Evolutionary conservation across 495 filamentous ascomycete species (phyloP).

Genomic region (Lentithecium fluviatile): DNA sequence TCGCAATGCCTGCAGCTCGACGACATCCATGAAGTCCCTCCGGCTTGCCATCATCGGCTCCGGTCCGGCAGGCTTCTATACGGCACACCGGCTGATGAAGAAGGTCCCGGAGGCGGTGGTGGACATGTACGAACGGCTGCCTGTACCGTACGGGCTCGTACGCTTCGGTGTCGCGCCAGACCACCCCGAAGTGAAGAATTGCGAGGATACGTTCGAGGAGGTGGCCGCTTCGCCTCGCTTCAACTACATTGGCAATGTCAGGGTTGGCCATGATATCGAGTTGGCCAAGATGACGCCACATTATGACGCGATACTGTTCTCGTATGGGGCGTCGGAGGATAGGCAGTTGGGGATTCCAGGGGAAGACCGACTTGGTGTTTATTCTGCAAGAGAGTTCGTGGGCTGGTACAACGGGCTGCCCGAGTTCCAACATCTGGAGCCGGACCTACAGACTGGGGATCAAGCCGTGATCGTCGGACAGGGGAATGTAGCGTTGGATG

Average conservation of each 20-base stretch:
- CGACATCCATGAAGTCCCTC: slow-evolving; percentile 51
- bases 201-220: slow-evolving; percentile 86
- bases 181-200: slow-evolving; percentile 99
- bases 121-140: slow-evolving; percentile 95
- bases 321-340: slow-evolving; percentile 88
- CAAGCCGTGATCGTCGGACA: slow-evolving; percentile 89
- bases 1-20: slow-evolving; percentile 26
- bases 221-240: slow-evolving; percentile 79
- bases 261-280: slow-evolving; percentile 71
- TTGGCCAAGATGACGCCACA: slow-evolving; percentile 69
- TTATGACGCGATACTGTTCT: slow-evolving; percentile 89
- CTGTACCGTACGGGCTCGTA: slow-evolving; percentile 88
- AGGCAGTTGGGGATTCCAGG: slow-evolving; percentile 73
- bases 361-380: slow-evolving; percentile 73
- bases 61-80: slow-evolving; percentile 94
- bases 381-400: slow-evolving; percentile 90
- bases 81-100: slow-evolving; percentile 77
- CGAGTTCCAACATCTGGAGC: slow-evolving; percentile 72
- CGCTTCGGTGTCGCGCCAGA: slow-evolving; percentile 94
- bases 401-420: slow-evolving; percentile 98
- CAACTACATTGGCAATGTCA: slow-evolving; percentile 87
- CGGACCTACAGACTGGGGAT: slow-evolving; percentile 73
- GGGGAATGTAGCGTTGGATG: slow-evolving; percentile 93
- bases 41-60: slow-evolving; percentile 90
- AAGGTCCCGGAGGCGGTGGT: slow-evolving; percentile 69